phyloP scores from a whole-genome alignment of 192 early-diverging fungal genomes.

The Radiomyces spectabilis region DNA sequence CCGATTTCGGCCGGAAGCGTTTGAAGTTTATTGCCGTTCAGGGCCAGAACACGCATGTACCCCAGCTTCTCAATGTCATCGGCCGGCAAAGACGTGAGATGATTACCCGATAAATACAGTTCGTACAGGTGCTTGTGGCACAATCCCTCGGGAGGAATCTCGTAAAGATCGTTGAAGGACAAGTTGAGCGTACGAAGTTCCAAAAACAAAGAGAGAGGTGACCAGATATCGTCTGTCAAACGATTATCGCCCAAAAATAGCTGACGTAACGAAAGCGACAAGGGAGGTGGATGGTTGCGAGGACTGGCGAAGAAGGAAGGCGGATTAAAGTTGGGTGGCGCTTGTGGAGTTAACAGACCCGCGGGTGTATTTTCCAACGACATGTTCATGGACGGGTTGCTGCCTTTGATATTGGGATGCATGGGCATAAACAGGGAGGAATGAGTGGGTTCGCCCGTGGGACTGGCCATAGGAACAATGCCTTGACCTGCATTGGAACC shows the following conservation, averaged over 20 bases:
- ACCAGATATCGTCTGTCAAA: constrained; percentile 75
- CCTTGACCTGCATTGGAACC: constrained; percentile 32
- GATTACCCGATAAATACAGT: constrained; percentile 79
- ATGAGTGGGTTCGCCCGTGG: not conserved
- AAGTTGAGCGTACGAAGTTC: constrained; percentile 75
- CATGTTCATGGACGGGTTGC: not conserved
- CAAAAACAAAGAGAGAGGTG: constrained; percentile 61
- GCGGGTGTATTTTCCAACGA: not conserved
- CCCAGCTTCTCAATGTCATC: constrained; percentile 76
- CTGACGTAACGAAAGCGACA: constrained; percentile 45
- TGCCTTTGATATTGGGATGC: not conserved
- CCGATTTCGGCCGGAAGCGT: constrained; percentile 88
- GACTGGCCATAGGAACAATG: constrained; percentile 13
- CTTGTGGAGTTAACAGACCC: constrained; percentile 9
- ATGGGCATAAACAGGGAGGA: not conserved
- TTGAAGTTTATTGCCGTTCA: constrained; percentile 87
- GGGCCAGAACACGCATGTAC: constrained; percentile 62
- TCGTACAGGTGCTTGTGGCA: constrained; percentile 66
- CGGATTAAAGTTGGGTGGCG: constrained; percentile 40
- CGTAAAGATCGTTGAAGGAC: constrained; percentile 75
- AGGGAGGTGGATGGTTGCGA: constrained; percentile 42
- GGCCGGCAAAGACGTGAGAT: constrained; percentile 73
- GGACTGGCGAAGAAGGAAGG: constrained; percentile 41
- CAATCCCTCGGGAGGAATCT: constrained; percentile 72
- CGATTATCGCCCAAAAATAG: constrained; percentile 80